Base-by-base conservation (phyloP, 176 grass and related monocot genomes). In the Saccharum spontaneum region DNA sequence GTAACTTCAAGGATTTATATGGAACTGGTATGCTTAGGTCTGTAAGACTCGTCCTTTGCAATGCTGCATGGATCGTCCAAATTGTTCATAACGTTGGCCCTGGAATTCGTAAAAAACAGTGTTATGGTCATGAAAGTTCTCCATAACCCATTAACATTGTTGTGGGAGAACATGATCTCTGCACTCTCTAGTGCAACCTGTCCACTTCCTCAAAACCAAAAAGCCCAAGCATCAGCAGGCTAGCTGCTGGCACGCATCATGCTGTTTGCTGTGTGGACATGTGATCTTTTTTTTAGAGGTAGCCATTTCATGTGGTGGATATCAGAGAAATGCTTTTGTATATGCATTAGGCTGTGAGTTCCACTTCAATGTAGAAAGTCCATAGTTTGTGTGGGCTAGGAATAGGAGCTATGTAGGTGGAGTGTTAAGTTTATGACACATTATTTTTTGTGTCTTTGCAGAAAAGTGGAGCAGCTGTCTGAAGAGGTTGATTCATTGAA, bases 401-500 rank as follows among this genome's bases (percentile, higher is more conserved):
- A 65, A 30, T 45, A 67, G 2, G 34, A 68, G 18, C 73, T 78
- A 8, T 59, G 31, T 63, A 37, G 12, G 48, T 73, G 39, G 28
- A 60, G 3, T 26, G 11, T 87, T 83, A 41, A 83, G n/a, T 33
- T 49, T 75, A 52, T 92, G 70, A 89, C 69, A 80, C 33, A 50
- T 54, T 68, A 11, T 73, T 69, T 79, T n/a, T 76, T 76, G 6
- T 88, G 8, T 62, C 63, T 82, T 84, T 50, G 86, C 88, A 99
- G 97, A 91, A 99, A 99, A 90, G 93, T 99, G 18, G 97, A 96
- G 84, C 90, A 91, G 63, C 44, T 99, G 45, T 85, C 87, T 10
- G 97, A 96, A 90, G 94, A 99, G 71, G 92, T 92, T 55, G 90
- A 96, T 79, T 99, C 94, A 8, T 82, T 99, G 72, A 91, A 96